These are phyloP conservation scores for Brassica balearica DNA, from an alignment of 441 rosid species.

Conservation along the genomic window DNA sequence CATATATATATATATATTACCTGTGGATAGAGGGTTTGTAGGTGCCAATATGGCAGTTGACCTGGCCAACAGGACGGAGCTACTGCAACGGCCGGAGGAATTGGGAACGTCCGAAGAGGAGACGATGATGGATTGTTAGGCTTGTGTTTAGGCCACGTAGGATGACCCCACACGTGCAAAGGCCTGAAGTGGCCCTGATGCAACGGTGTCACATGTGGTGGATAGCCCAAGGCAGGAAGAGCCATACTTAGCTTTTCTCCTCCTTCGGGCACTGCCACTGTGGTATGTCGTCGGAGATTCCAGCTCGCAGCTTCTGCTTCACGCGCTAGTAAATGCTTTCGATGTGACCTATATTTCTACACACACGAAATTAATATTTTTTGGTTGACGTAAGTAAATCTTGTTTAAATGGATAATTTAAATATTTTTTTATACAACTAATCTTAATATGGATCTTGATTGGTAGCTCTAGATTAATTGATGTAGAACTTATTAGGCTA, in stretches of 20 bases:
- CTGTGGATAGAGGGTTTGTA: slow-evolving; percentile 42
- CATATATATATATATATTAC: slow-evolving; percentile 18
- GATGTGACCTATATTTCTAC: slow-evolving; percentile 89
- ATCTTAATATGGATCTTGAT: neutral
- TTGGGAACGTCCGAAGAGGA: slow-evolving; percentile 59
- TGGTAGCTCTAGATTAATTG: neutral
- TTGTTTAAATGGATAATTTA: neutral
- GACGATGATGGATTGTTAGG: slow-evolving; percentile 47
- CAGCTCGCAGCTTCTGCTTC: slow-evolving; percentile 91
- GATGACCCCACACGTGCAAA: slow-evolving; percentile 96
- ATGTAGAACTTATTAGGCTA: neutral
- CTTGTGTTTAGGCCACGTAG: slow-evolving; percentile 76
- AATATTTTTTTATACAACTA: neutral
- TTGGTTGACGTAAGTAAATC: neutral
- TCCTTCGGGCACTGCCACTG: slow-evolving; percentile 53
- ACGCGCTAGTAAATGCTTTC: slow-evolving; percentile 82
- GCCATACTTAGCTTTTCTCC: slow-evolving; percentile 62
- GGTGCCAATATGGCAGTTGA: slow-evolving; percentile 68
- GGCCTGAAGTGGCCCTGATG: slow-evolving; percentile 61
- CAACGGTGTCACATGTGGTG: slow-evolving; percentile 60
- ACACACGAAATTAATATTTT: neutral
- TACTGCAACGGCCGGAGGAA: slow-evolving; percentile 40
- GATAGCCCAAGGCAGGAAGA: slow-evolving; percentile 75
- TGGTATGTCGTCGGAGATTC: slow-evolving; percentile 74
- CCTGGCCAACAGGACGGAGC: slow-evolving; percentile 55